These are phyloP conservation scores for Naganishia albida DNA, from an alignment of 1,284 basidiomycete genomes.

Conservation along the genomic window DNA sequence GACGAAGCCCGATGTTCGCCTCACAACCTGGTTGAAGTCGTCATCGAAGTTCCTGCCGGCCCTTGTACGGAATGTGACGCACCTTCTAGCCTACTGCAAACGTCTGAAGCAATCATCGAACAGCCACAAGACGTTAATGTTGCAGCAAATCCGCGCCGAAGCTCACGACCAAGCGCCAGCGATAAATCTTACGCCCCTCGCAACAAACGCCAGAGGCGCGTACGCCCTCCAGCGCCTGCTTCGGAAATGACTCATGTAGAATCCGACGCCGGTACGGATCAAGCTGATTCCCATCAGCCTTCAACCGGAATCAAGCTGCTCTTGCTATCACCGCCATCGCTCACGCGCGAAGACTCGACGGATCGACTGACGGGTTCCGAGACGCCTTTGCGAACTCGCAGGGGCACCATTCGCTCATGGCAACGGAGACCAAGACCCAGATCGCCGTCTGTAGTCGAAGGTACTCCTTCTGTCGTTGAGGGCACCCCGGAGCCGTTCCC, in stretches of 20 bases:
- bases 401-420: too few relatives aligned
- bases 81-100: neutral
- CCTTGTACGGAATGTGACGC: neutral
- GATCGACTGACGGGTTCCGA: neutral
- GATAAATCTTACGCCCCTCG: conserved; percentile 12
- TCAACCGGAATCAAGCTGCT: neutral
- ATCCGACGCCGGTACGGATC: too few relatives aligned
- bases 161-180: conserved; percentile 1
- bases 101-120: neutral
- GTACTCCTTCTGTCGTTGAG: conserved; percentile 13
- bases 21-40: conserved; percentile 7
- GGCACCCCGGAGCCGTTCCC: conserved; percentile 16
- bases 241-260: too few relatives aligned
- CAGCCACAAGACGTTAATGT: neutral
- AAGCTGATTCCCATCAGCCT: too few relatives aligned
- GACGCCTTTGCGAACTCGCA: too few relatives aligned
- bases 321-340: neutral
- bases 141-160: neutral
- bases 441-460: conserved; percentile 13
- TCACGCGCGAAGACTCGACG: neutral
- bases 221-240: too few relatives aligned
- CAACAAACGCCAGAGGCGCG: conserved; percentile 5
- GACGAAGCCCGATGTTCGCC: conserved; percentile 13
- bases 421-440: neutral
- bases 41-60: conserved; percentile 13